Percentiles rank a stretch among this genome's conserved stretches.
phyloP scores from a whole-genome alignment of 306 rosid genomes.

The Datisca glomerata region DNA sequence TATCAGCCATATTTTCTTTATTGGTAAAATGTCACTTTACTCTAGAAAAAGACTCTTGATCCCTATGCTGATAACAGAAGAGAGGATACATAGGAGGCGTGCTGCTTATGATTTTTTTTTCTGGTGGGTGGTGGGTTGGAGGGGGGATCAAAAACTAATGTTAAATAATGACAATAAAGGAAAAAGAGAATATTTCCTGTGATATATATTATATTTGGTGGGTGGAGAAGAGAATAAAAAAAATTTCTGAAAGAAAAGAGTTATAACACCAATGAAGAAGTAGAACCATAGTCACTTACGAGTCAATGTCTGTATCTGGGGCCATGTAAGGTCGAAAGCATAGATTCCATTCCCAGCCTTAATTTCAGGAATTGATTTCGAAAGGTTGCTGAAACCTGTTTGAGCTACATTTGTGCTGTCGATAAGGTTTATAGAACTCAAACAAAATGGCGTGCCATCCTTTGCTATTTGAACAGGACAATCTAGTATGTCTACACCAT shows the following conservation, averaged over 20 bases:
- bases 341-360: slow-evolving; percentile 48
- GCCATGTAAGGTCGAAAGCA: slow-evolving; percentile 60
- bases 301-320: slow-evolving; percentile 36
- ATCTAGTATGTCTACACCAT: slow-evolving; percentile 73
- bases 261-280: slow-evolving; percentile 10
- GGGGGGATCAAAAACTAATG: no score
- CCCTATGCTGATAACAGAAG: no score
- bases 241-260: neutral
- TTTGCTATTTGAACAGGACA: slow-evolving; percentile 79
- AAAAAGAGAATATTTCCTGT: no score
- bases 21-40: no score
- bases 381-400: slow-evolving; percentile 22
- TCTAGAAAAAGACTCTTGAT: no score
- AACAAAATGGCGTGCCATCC: slow-evolving; percentile 73
- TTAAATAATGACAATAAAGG: no score
- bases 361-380: slow-evolving; percentile 33
- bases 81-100: no score
- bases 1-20: no score
- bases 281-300: slow-evolving; percentile 43
- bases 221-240: no score
- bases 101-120: no score
- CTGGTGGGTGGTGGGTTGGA: no score
- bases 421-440: slow-evolving; percentile 56
- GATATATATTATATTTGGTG: no score
- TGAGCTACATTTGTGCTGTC: slow-evolving; percentile 50